These are phyloP conservation scores for Friedmanniomyces simplex DNA, from an alignment of 495 filamentous ascomycete species.

Conservation along the genomic window DNA sequence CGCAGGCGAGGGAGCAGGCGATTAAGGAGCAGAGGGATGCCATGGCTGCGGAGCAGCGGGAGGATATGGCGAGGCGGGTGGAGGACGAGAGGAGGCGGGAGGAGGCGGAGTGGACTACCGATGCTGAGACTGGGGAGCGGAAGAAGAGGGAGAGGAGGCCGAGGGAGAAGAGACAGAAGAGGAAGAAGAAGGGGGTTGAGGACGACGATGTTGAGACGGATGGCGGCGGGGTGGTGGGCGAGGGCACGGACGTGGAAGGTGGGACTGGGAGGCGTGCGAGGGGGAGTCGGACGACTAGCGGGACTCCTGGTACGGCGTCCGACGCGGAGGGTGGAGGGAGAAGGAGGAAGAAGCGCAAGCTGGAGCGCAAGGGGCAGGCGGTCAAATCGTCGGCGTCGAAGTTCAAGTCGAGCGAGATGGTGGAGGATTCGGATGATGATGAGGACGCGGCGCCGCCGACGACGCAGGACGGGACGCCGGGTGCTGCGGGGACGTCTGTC, in stretches of 20 bases:
- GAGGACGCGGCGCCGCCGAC: slow-evolving; percentile 3
- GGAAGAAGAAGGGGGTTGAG: slow-evolving; percentile 55
- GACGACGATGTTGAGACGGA: slow-evolving; percentile 40
- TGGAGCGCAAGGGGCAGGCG: slow-evolving; percentile 26
- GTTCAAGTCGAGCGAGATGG: slow-evolving; percentile 31
- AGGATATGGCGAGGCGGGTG: slow-evolving; percentile 53
- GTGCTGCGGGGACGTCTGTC: background rate
- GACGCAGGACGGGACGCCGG: slow-evolving; percentile 5
- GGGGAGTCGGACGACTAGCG: slow-evolving; percentile 19
- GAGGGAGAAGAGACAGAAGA: slow-evolving; percentile 36
- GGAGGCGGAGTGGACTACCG: slow-evolving; percentile 62
- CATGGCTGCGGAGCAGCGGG: slow-evolving; percentile 65
- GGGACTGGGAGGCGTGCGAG: slow-evolving; percentile 12
- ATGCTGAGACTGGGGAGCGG: slow-evolving; percentile 65
- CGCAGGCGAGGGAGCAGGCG: slow-evolving; percentile 59
- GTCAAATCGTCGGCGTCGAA: slow-evolving; percentile 14
- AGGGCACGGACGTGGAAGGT: slow-evolving; percentile 16
- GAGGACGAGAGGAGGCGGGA: slow-evolving; percentile 61
- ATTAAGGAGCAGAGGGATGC: slow-evolving; percentile 71
- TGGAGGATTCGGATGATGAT: slow-evolving; percentile 31
- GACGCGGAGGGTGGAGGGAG: slow-evolving; percentile 19
- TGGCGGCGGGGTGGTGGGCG: slow-evolving; percentile 24
- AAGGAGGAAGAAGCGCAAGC: slow-evolving; percentile 32
- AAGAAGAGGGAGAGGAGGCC: slow-evolving; percentile 62
- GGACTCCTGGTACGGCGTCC: slow-evolving; percentile 14